Evolutionary conservation across 2,329 filamentous ascomycete genomes (phyloP), one percentile per base, ranked within the genome.

Genomic region (Coniochaeta sp.): DNA sequence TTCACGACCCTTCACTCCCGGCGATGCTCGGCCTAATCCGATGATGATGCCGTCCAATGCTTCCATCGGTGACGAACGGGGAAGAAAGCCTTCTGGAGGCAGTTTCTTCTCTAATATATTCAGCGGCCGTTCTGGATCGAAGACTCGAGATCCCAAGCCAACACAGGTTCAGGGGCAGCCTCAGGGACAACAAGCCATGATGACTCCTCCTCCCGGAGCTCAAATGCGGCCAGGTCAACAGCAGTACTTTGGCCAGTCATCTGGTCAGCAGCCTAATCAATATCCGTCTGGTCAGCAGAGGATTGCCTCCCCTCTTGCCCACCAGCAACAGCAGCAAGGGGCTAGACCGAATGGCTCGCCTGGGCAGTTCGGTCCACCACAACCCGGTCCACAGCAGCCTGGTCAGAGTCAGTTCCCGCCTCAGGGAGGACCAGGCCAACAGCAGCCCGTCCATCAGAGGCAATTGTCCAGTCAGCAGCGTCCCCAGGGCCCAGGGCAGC

Each of bases 201-300:
- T 33, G 31, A 26, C 34, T 31, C 56, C 56, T 31, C 56, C 56
- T 26, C 24, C 28, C 22, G 55, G 24, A 26, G 38, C 16, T 31
- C 44, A 11, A 19, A 28, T 6, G 24, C 50, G 58, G 33, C 59
- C 38, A 44, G 43, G 40, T 28, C 26, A 19, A 19, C 16, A 28
- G 22, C 47, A 56, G 17, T 54, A 38, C 44, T 34, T 17, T 61
- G 24, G 24, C 9, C 47, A 28, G 24, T 40, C n/a, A 5, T 9
- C 38, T 9, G 14, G 24, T n/a, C 67, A 65, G 57, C 66, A 64
- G 9, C 17, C 38, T 4, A 40, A 19, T 17, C 38, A n/a, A 17
- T 40, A 40, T 19, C 17, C 33, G 38, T 33, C 9, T 60, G 47
- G 47, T n/a, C 47, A 28, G 47, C 47, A 52, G 47, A 28, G 22